These are phyloP conservation scores for Leptographium flavum DNA, from an alignment of 2,329 filamentous ascomycete genomes.

Conservation along the genomic window DNA sequence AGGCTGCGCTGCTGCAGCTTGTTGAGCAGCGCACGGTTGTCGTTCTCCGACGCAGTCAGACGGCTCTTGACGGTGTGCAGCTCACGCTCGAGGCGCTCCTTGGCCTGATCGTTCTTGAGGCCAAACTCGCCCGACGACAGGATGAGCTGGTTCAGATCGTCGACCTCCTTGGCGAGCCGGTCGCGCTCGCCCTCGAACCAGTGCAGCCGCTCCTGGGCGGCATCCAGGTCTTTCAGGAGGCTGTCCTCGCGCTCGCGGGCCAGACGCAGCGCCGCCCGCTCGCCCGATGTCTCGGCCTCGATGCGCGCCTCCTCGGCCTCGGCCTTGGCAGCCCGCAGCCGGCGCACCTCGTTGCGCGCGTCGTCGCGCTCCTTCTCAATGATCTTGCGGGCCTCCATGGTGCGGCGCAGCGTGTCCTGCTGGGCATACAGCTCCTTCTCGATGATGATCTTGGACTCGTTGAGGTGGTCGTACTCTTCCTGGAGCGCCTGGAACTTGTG, in stretches of 20 bases:
- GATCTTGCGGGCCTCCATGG: slow-evolving; percentile 63
- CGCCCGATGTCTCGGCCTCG: slow-evolving; percentile 66
- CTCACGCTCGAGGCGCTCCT: slow-evolving; percentile 84
- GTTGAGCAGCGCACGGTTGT: slow-evolving; percentile 88
- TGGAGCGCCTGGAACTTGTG: slow-evolving; percentile 74
- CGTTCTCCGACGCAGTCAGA: slow-evolving; percentile 83
- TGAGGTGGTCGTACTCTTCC: slow-evolving; percentile 72
- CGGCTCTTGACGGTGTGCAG: slow-evolving; percentile 82
- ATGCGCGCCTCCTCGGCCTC: slow-evolving; percentile 75
- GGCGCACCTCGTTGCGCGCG: slow-evolving; percentile 71
- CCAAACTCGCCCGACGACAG: slow-evolving; percentile 81
- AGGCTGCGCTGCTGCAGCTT: slow-evolving; percentile 96
- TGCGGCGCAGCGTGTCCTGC: slow-evolving; percentile 77
- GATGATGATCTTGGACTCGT: slow-evolving; percentile 91
- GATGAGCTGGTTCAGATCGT: slow-evolving; percentile 76
- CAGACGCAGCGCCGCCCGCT: slow-evolving; percentile 62
- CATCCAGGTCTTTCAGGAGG: slow-evolving; percentile 66
- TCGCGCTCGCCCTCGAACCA: slow-evolving; percentile 70
- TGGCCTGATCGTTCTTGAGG: slow-evolving; percentile 81
- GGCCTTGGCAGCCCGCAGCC: slow-evolving; percentile 67
- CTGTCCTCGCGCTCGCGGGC: slow-evolving; percentile 69
- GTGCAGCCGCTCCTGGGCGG: slow-evolving; percentile 58
- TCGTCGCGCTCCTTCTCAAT: slow-evolving; percentile 85
- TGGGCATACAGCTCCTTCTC: slow-evolving; percentile 96
- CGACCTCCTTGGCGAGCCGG: slow-evolving; percentile 64